phyloP scores from a whole-genome alignment of 208 protist genomes.

The Phytomonas sp. region DNA sequence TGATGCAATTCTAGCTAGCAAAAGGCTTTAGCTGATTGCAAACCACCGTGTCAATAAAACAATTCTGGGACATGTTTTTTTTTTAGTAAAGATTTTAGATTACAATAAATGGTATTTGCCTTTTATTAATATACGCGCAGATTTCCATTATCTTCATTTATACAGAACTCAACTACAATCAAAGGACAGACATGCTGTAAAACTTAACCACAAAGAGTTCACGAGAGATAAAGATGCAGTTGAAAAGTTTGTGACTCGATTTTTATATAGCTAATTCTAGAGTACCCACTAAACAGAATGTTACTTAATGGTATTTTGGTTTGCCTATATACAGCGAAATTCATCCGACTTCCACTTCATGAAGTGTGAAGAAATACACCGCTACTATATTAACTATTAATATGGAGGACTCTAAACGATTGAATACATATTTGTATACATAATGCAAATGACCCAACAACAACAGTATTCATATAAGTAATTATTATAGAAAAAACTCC shows the following conservation, averaged over 20 bases:
- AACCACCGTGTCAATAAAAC: conserved; percentile 1
- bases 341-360: neutral
- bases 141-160: neutral
- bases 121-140: neutral
- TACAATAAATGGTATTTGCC: conserved; percentile 6
- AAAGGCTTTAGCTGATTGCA: conserved; percentile 14
- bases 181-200: neutral
- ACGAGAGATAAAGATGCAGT: neutral
- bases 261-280: neutral
- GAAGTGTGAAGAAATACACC: neutral
- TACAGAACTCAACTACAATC: neutral
- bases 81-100: conserved; percentile 4
- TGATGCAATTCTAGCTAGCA: neutral
- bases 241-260: neutral
- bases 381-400: neutral
- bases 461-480: neutral
- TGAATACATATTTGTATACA: neutral
- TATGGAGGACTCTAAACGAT: neutral
- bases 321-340: neutral
- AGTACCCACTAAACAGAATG: neutral
- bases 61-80: conserved; percentile 7
- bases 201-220: neutral
- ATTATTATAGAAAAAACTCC: neutral
- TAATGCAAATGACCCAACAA: neutral
- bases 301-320: neutral